Evolutionary conservation across 2,329 filamentous ascomycete genomes (phyloP).

Genomic region (Aspergillus fumigatus): DNA sequence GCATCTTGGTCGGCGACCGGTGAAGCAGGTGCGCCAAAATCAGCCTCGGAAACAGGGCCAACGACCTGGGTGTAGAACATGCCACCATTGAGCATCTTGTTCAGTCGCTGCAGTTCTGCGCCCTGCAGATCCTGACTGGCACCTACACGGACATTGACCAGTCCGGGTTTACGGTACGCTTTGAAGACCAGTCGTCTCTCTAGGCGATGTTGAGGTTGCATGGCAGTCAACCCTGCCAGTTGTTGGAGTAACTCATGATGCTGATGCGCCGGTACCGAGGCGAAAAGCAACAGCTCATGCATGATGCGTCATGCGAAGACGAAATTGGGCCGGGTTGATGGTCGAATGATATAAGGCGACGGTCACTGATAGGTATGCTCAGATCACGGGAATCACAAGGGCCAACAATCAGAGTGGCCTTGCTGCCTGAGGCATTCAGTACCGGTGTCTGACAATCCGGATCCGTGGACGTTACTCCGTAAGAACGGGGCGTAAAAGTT

Average conservation of each 20-base stretch:
- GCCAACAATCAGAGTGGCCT: neutral
- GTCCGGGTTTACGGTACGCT: constrained; percentile 46
- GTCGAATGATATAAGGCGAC: constrained; percentile 3
- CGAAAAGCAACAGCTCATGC: constrained; percentile 61
- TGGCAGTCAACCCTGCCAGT: constrained; percentile 57
- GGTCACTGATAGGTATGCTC: neutral
- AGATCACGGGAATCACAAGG: neutral
- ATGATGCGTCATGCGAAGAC: constrained; percentile 52
- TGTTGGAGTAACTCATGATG: constrained; percentile 59
- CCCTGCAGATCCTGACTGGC: constrained; percentile 43
- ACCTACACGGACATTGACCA: constrained; percentile 36
- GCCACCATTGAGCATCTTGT: constrained; percentile 46
- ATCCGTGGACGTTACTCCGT: neutral
- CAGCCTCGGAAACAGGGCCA: constrained; percentile 37
- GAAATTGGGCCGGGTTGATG: neutral
- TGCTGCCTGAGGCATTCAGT: neutral
- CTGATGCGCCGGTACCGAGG: constrained; percentile 52
- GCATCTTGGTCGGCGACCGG: constrained; percentile 30
- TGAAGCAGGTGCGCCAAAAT: constrained; percentile 26
- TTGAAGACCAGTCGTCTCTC: constrained; percentile 58
- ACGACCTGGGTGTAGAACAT: constrained; percentile 54
- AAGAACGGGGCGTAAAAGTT: neutral
- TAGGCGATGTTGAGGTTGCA: constrained; percentile 53
- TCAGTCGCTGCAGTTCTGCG: constrained; percentile 41
- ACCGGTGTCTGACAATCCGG: neutral